Evolutionary conservation across 1,139 yeast genomes (phyloP), one percentile per base, ranked within the genome.

Genomic region (Kluyveromyces sp.): DNA sequence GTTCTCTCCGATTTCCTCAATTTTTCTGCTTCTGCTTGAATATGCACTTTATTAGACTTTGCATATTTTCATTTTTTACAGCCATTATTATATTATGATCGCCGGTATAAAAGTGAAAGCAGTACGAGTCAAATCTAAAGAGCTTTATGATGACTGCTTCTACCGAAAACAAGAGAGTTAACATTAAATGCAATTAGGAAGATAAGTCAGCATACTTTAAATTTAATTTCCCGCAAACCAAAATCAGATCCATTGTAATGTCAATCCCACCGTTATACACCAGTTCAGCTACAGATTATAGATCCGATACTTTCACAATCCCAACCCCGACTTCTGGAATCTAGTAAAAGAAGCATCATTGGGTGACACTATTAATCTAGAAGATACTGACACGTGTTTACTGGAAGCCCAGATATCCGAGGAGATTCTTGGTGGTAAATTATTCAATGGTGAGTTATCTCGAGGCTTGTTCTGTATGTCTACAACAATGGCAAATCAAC

Each of bases 401-500:
- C 69, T 86, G 38, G 87, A 86, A 62, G 54, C 59, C 4, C 73
- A 75, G 48, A 74, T 86, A 49, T 79, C 82, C n/a, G 15, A 43
- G 4, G 49, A 48, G 30, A 38, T 43, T 32, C 34, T 47, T 10
- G 51, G 47, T 7, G 48, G 49, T 15, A 62, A 65, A 25, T 55
- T 86, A 45, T 71, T 87, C 8, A 90, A 90, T 25, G 83, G 82
- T 57, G 82, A 76, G 55, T 81, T 83, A 2, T 42, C 49, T 4
- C 38, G 39, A 37, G 94, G 83, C 3, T 66, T 83, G 41, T 87
- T 74, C 61, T 83, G 89, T 60, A 81, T 77, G 6, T 80, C 89
- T 25, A 95, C 95, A 28, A 86, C 95, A 1, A 67, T 86, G 68
- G 79, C 89, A 25, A 86, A 86, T 63, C 95, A 86, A 66, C 70